These are phyloP conservation scores for Diaporthe capsici DNA, from an alignment of 2,329 filamentous ascomycete species.

Conservation along the genomic window DNA sequence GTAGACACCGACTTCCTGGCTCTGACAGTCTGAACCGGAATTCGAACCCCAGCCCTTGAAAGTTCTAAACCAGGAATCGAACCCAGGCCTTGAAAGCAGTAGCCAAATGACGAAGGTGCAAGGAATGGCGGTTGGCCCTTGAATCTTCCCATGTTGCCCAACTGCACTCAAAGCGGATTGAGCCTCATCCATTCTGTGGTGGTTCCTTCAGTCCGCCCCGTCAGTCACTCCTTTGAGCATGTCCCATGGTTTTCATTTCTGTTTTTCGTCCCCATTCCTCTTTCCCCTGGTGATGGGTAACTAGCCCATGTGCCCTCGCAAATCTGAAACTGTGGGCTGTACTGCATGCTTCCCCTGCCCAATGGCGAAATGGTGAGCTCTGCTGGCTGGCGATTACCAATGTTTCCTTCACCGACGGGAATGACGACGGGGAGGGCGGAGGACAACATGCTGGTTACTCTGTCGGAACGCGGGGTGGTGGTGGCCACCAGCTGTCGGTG, in stretches of 20 bases:
- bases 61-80: no score
- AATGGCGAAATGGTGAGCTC: neutral
- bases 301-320: neutral
- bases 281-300: neutral
- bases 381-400: neutral
- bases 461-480: neutral
- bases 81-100: neutral
- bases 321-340: neutral
- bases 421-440: neutral
- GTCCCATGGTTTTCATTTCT: no score
- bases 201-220: neutral
- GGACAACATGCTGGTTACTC: neutral
- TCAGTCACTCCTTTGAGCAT: neutral
- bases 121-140: neutral
- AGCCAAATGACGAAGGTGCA: neutral
- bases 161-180: neutral
- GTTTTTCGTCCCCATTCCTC: neutral
- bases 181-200: neutral
- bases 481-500: neutral
- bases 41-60: no score
- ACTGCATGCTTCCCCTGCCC: neutral
- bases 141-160: neutral
- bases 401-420: no score
- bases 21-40: no score
- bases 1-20: no score